A percentile compares a stretch with the other conserved stretches of the same genome.
Evolutionary conservation across 768 basidiomycete species (phyloP).

Genomic region (Auriscalpium microsporum): DNA sequence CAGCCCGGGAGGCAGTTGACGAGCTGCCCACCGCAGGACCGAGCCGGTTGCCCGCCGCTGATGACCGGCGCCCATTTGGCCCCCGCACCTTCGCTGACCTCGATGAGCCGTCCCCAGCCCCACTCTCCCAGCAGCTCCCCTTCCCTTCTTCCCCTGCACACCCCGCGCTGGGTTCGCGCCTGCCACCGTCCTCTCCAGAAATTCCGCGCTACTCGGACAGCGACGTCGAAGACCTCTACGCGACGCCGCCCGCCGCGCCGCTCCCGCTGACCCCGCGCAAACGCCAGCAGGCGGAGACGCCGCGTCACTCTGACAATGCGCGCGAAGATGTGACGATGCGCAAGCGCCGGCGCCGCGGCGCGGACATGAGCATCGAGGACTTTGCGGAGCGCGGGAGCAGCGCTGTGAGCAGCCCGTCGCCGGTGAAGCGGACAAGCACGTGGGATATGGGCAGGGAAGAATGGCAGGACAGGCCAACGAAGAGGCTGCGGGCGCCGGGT

Average conservation of each 20-base stretch:
- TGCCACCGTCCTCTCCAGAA: background rate
- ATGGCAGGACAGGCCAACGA: slow-evolving; percentile 16
- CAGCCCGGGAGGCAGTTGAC: background rate
- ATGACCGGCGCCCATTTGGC: slow-evolving; percentile 6
- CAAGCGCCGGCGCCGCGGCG: slow-evolving; percentile 10
- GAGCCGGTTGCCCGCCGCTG: background rate
- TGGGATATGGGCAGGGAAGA: background rate
- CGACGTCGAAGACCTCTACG: slow-evolving; percentile 15
- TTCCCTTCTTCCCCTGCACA: background rate
- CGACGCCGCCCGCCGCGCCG: slow-evolving; percentile 9
- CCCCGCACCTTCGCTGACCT: slow-evolving; percentile 2
- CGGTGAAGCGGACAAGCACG: slow-evolving; percentile 7
- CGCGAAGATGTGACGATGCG: slow-evolving; percentile 12
- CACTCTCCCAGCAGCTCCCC: background rate
- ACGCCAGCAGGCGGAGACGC: background rate
- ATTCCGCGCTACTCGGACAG: slow-evolving; percentile 12
- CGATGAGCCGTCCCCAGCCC: background rate
- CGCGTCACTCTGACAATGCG: slow-evolving; percentile 8
- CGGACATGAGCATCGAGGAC: slow-evolving; percentile 4
- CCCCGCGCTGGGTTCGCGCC: background rate
- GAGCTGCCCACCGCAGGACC: background rate
- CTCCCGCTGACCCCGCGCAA: slow-evolving; percentile 9
- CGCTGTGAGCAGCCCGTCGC: slow-evolving; percentile 12
- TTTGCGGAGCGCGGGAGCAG: slow-evolving; percentile 4
- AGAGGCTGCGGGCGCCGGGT: slow-evolving; percentile 18